Evolutionary conservation across 306 rosid species (phyloP).

Genomic region (Astragalus glycyphyllos): DNA sequence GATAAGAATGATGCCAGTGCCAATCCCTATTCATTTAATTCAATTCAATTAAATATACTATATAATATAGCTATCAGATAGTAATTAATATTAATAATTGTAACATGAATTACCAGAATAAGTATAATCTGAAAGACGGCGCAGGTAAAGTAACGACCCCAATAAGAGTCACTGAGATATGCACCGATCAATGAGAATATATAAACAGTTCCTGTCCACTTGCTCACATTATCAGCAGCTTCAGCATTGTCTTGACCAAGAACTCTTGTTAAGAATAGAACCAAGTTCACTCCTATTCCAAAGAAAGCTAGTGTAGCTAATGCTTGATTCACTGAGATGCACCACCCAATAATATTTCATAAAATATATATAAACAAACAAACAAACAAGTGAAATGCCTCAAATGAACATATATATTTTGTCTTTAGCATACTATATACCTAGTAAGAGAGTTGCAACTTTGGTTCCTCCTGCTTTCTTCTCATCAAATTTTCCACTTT

Average conservation of each 20-base stretch:
- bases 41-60: too few species aligned
- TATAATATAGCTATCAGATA: too few species aligned
- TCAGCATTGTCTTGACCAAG: conserved; percentile 60
- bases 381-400: not conserved
- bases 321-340: conserved; percentile 64
- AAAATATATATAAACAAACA: too few species aligned
- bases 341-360: too few species aligned
- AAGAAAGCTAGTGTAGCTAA: conserved; percentile 71
- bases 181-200: conserved; percentile 68
- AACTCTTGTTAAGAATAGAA: conserved; percentile 67
- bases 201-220: conserved; percentile 76
- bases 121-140: conserved; percentile 63
- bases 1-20: conserved; percentile 59
- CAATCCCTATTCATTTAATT: conserved; percentile 51
- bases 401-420: not conserved
- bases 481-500: conserved; percentile 23
- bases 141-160: conserved; percentile 71
- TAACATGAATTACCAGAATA: too few species aligned
- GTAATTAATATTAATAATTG: too few species aligned
- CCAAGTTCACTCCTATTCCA: conserved; percentile 76
- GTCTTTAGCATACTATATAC: conserved; percentile 39
- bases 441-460: conserved; percentile 60
- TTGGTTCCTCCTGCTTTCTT: conserved; percentile 58
- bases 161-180: conserved; percentile 69
- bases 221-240: conserved; percentile 72